phyloP scores from a whole-genome alignment of 306 rosid genomes.

The Begonia masoniana region DNA sequence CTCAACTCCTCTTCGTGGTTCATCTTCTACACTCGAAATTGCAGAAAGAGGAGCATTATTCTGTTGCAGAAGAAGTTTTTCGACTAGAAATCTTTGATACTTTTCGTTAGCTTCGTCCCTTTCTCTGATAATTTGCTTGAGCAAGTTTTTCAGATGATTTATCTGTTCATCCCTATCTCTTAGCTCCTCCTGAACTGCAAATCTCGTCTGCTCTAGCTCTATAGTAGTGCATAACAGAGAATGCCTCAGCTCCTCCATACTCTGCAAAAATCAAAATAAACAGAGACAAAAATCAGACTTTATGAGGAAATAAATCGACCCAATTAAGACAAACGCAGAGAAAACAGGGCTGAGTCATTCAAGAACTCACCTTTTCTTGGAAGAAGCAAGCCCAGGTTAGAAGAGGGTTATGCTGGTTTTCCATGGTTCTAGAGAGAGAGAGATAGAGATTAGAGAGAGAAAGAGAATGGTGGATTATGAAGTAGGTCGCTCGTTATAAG shows the following conservation, averaged over 20 bases:
- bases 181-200: constrained; percentile 57
- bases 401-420: constrained; percentile 43
- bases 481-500: no score
- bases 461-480: no score
- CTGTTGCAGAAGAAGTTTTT: constrained; percentile 35
- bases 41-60: constrained; percentile 55
- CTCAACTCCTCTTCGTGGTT: constrained; percentile 61
- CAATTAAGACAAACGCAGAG: no score
- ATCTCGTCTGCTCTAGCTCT: constrained; percentile 74
- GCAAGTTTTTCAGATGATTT: constrained; percentile 39
- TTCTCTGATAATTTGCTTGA: constrained; percentile 41
- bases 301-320: no score
- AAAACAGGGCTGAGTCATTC: no score
- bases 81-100: constrained; percentile 44
- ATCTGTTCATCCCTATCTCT: constrained; percentile 66
- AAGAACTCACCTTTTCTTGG: constrained; percentile 57
- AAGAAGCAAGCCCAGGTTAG: constrained; percentile 51
- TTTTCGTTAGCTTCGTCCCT: constrained; percentile 72
- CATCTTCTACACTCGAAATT: constrained; percentile 85
- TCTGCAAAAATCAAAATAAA: constrained; percentile 16
- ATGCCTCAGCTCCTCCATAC: constrained; percentile 64
- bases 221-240: constrained; percentile 43
- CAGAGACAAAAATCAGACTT: no score
- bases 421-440: constrained; percentile 24
- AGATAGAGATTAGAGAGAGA: no score